Evolutionary conservation across 2,329 filamentous ascomycete species (phyloP), one percentile per base, ranked within the genome.

Genomic region (Parascedosporium putredinis): DNA sequence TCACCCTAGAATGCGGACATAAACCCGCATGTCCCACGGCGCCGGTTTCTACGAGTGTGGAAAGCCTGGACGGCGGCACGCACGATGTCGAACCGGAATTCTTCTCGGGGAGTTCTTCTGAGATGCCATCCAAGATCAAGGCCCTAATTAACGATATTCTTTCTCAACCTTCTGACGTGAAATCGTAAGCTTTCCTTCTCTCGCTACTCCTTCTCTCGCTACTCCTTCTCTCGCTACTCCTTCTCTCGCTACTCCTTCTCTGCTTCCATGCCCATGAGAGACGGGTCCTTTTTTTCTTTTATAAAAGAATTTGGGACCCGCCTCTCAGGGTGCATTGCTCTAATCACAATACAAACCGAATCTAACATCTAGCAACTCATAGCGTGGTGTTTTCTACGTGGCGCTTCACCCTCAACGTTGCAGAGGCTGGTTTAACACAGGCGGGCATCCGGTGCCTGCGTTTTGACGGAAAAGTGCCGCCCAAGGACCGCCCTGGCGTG

Each of bases 301-400:
- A n/a, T n/a, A n/a, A n/a, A n/a, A n/a, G n/a, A n/a, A n/a, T n/a
- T n/a, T n/a, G n/a, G n/a, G n/a, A n/a, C n/a, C n/a, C n/a, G n/a
- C n/a, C n/a, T n/a, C n/a, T n/a, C n/a, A n/a, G n/a, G n/a, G n/a
- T n/a, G n/a, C n/a, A n/a, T n/a, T n/a, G n/a, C n/a, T n/a, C n/a
- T n/a, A n/a, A n/a, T n/a, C n/a, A n/a, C n/a, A n/a, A n/a, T n/a
- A n/a, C n/a, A n/a, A n/a, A n/a, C n/a, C n/a, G n/a, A n/a, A n/a
- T n/a, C n/a, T n/a, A n/a, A n/a, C n/a, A n/a, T n/a, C n/a, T n/a
- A n/a, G n/a, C n/a, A n/a, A n/a, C n/a, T n/a, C n/a, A n/a, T 8
- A 76, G 74, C 45, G 63, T 76, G 14, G 66, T 78, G 0, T 78
- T 78, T 50, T 76, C 73, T 0, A 69, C 62, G 0, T 78, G 74